Conservation (phyloP, 2,329 filamentous ascomycete species). For the Huntiella decipiens region DNA sequence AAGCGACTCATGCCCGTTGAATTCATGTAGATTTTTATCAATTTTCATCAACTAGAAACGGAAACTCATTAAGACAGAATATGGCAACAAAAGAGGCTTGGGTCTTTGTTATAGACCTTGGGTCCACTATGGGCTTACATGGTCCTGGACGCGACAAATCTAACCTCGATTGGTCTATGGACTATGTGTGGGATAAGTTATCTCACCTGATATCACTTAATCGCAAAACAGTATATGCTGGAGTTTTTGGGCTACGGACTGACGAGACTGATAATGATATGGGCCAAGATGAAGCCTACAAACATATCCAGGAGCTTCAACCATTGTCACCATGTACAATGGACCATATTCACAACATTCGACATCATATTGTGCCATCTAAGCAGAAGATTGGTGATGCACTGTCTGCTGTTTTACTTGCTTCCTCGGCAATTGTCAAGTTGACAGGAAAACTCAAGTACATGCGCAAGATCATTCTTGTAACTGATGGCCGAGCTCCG, state of each 20-base stretch:
- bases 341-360: slow-evolving; percentile 47
- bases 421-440: slow-evolving; percentile 64
- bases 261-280: slow-evolving; percentile 56
- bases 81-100: slow-evolving; percentile 93
- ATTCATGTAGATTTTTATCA: background rate
- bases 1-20: background rate
- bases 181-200: slow-evolving; percentile 85
- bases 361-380: slow-evolving; percentile 45
- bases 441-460: slow-evolving; percentile 71
- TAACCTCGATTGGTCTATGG: slow-evolving; percentile 76
- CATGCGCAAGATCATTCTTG: slow-evolving; percentile 58
- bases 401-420: slow-evolving; percentile 72
- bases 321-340: slow-evolving; percentile 41
- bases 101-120: slow-evolving; percentile 80
- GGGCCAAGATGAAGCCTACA: slow-evolving; percentile 51
- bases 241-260: slow-evolving; percentile 70
- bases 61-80: slow-evolving; percentile 13
- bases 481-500: slow-evolving; percentile 60
- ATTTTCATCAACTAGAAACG: background rate
- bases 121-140: slow-evolving; percentile 60
- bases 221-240: slow-evolving; percentile 47
- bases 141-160: slow-evolving; percentile 53
- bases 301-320: slow-evolving; percentile 67
- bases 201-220: slow-evolving; percentile 49
- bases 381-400: slow-evolving; percentile 55